Evolutionary conservation across 2,329 filamentous ascomycete genomes (phyloP), one percentile per base, ranked within the genome.

Genomic region (Colletotrichum liriopes): DNA sequence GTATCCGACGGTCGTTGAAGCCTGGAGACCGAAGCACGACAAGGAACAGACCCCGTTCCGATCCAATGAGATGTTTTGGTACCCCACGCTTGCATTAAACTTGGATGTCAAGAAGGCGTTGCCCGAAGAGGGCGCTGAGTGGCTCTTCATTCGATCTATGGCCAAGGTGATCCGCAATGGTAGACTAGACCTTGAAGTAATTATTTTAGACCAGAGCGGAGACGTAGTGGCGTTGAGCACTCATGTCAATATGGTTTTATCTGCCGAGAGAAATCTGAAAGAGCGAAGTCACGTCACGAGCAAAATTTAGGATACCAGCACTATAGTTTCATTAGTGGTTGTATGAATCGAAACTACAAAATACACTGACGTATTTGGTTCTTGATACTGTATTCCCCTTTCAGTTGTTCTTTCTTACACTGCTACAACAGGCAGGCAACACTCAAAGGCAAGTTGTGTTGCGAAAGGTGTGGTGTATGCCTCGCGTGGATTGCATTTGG

Each of bases 21-120:
- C 82, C 1, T 86, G 83, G 56, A 79, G 83, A 5, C 82, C 82
- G 18, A 72, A 67, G 2, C 75, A 73, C 14, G 52, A 73, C 16
- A 78, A 80, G 1, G 75, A 77, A 43, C 78, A 82, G 67, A 68
- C 82, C 79, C 77, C 77, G 62, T 82, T 79, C 77, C 78, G 64
- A 70, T 66, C 79, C 9, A 75, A 81, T 58, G 78, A 80, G 11
- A 75, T 79, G 7, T 90, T 90, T 76, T 95, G 93, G 93, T 94
- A 94, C 79, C 93, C 93, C 0, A 97, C 94, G 0, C 81, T 97
- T 1, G 83, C 91, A 23, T 82, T 96, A 78, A 94, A 93, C 78
- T 77, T 97, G 29, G 94, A 97, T 74, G 84, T 95, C 49, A 96
- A 96, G 84, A 93, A 92, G 79, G 80, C 86, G 8, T 79, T 97